Base-by-base conservation (phyloP, 2,329 filamentous ascomycete genomes). In the Colletotrichum neosansevieriae region DNA sequence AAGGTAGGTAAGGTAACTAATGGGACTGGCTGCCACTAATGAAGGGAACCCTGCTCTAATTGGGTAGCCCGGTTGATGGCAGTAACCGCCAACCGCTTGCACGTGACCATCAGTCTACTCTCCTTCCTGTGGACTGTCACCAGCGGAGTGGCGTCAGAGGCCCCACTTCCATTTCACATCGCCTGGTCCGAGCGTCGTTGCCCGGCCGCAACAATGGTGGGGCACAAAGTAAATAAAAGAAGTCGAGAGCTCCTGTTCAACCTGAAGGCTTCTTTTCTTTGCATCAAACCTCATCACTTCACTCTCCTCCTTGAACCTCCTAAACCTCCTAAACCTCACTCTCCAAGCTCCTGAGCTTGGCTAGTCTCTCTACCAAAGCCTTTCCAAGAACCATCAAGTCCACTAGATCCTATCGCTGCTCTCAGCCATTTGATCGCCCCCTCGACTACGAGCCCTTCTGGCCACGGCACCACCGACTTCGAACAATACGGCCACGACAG, bases 361-460 rank as follows among this genome's bases (percentile, higher is more conserved):
- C 69, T 58, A 71, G 71, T 58, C 38, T 67, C 38, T 36, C 61
- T 21, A 24, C 40, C 47, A 74, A 74, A 74, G 73, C 72, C 75
- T 75, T 77, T 72, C 63, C 72, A 76, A 79, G 72, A 78, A 75
- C 67, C 69, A 70, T 73, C 73, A 77, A 81, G 79, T 81, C 79
- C 71, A 80, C 74, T 82, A 84, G 83, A 86, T 84, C 83, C 82
- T 77, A 79, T 82, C 78, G 81, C 81, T 78, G 68, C 73, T 71
- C 34, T 57, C 73, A 77, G 79, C 80, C 79, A 81, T 82, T 72
- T 82, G 82, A 84, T 86, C 82, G 81, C 74, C 78, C 77, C 77
- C 67, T 79, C 81, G 81, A 84, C 83, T 83, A 79, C 62, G 70
- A 76, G 76, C 75, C 73, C 70, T 78, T 82, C 78, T 81, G 78